Base-by-base conservation (phyloP, 2,329 filamentous ascomycete genomes). In the Nothophaeocryptopus gaeumannii region DNA sequence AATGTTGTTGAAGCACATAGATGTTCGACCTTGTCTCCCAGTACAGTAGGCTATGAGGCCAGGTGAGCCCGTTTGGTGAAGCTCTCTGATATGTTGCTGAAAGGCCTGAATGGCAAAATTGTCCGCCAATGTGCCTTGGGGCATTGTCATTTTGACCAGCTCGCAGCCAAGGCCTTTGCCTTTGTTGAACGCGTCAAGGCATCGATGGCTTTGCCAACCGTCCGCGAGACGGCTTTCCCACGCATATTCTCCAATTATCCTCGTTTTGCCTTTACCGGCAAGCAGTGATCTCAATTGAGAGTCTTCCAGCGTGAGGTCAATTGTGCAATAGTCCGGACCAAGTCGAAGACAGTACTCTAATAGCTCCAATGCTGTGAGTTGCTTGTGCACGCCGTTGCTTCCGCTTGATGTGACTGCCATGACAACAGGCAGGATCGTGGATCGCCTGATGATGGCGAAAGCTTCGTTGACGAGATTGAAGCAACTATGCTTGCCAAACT, bases 1-100 rank as follows among this genome's bases (percentile, higher is more conserved):
- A 1, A 83, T 75, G 16, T 76, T 76, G 58, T 88, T 89, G 66
- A 86, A 83, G 54, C 79, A 84, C 20, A 80, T 78, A 0, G 86
- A 89, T 40, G 78, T 76, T 36, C 83, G 77, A 0, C 86, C 86
- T 4, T 80, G 68, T 5, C 72, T 66, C 0, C 84, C 85, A 0
- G 81, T 82, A 58, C 86, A 87, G 43, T 66, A 67, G 5, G 60
- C 63, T 38, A 64, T 65, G 8, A 68, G 49, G 29, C 55, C 53
- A 29, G 59, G 51, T n/a, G 54, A 51, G 5, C 48, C 52, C 14
- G 52, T 55, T 9, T 50, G 37, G 5, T 59, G 45, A 8, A 54
- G 32, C 31, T 69, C 45, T 34, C 45, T 50, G 4, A 82, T 71
- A 12, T 73, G 71, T 32, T 76, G 72, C 50, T 78, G 77, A 26